Evolutionary conservation across 805 yeast genomes (phyloP), one percentile per base, ranked within the genome.

Genomic region (Candida taoyuanica): DNA sequence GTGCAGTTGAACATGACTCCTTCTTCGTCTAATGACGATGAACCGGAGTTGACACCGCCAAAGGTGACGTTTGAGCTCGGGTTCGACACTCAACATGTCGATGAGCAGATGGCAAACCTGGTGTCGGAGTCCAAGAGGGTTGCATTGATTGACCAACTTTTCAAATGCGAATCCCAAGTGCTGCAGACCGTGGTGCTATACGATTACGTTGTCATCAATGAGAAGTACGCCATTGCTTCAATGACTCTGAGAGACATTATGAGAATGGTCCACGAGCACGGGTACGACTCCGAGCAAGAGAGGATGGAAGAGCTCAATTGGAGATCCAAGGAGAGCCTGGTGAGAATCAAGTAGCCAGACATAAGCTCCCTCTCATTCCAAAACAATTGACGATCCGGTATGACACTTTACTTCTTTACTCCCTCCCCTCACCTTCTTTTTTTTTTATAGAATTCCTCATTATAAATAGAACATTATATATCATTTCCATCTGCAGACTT

Each of bases 111-210:
- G 30, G 40, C 40, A 3, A 21, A 29, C 25, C 36, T 42, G 17
- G 42, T 63, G 13, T 56, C 51, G 24, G 34, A 40, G 4, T 56
- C 63, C 2, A 55, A 55, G n/a, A 42, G 49, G 8, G 37, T 63
- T 1, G 44, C 46, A 0, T 33, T 39, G 12, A 14, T 59, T 4
- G 50, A 61, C 4, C 29, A 24, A 3, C 32, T 40, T 8, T 48
- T 52, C 37, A 46, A 43, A 21, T 50, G 53, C 25, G 76, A 72
- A 42, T 5, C 34, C 1, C 37, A 41, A 13, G 7, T 41, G 14
- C 15, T 39, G 3, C 40, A 24, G 13, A 0, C 34, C 60, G 23
- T 29, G 1, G 41, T 39, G 28, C 17, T 68, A 59, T 46, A 40
- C 27, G 48, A 47, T 24, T 46, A 34, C 28, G 28, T 44, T n/a